Evolutionary conservation across 805 yeast species (phyloP), one percentile per base, ranked within the genome.

Genomic region (Saturnispora quitensis): DNA sequence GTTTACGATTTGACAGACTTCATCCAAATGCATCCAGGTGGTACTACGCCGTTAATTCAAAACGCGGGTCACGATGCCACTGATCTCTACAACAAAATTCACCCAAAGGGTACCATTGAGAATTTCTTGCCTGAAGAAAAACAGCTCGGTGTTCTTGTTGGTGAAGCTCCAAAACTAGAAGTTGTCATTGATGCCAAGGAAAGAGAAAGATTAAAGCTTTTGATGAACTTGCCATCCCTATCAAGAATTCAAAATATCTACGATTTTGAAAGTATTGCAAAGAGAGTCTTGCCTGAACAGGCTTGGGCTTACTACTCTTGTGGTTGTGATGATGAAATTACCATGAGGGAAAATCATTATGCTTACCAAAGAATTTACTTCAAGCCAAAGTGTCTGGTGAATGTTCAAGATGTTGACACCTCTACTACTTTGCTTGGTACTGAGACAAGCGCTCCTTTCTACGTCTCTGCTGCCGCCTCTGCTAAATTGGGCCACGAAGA

Each of bases 241-340:
- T 73, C 78, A 10, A 82, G 80, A 60, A 76, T 90, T 54, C 79
- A 82, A 64, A 91, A 91, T 61, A 62, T 89, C 55, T 82, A 81
- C 60, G 98, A 90, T 66, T 89, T 90, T 61, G 98, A 90, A 67
- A 77, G 78, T 59, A 81, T 91, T 45, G 97, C 97, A 2, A 74
- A 88, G 47, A 78, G 81, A 54, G 84, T 87, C 34, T 72, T 91
- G 74, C 76, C 86, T 25, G 81, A 80, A 51, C 76, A 78, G 28
- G 97, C 93, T 0, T 86, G 97, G 93, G 91, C 91, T 18, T 91
- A 91, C 67, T 90, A 89, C 64, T 84, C 95, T 3, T 80, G 89
- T 35, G 98, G 91, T 12, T 78, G 96, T 20, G 97, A 90, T 67
- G 97, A 90, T 66, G 98, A 90, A 70, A 79, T 90, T 58, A 78